Evolutionary conservation across 345 rosid species (phyloP), one percentile per base, ranked within the genome.

Genomic region (Ceriops zippeliana): DNA sequence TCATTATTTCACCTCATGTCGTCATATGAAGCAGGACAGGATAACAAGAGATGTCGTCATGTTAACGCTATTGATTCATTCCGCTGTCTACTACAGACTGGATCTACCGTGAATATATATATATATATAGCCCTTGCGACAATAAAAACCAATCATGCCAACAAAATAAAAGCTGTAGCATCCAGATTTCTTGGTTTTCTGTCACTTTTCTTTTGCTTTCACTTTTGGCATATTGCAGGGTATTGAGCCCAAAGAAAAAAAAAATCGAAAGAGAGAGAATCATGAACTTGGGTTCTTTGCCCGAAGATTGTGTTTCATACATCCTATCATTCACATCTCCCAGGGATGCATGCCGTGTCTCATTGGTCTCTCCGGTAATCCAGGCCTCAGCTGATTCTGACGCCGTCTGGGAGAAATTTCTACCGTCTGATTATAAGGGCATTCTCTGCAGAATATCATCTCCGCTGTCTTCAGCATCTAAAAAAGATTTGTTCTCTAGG

Each of bases 401-500:
- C 11, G 2, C 21, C 10, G 79, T 78, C n/a, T 76, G 84, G 84
- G 67, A 78, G 26, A 78, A 56, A 19, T 78, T 78, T 70, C 31
- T 78, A 58, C 85, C 81, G 1, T 1, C 53, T 0, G 80, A 83
- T 65, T 66, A 30, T 52, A 58, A 63, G 9, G 51, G 70, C 3
- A 61, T 63, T 51, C 62, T 81, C 31, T 38, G 70, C 10, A 73
- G 52, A 57, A 37, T 66, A 19, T 32, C 61, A 0, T 59, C 58
- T 60, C 67, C 76, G 3, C 7, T 59, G 34, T 42, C 16, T 28
- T 76, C 37, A 34, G 57, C 73, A 4, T 74, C 83, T 30, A 78
- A 72, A 27, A 83, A 81, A 31, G 73, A 83, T n/a, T 53, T 83
- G 46, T 69, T 79, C 67, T 10, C 70, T 66, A 71, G 63, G 77